Base-by-base conservation (phyloP, 2,329 filamentous ascomycete species). In the Alternaria burnsii region DNA sequence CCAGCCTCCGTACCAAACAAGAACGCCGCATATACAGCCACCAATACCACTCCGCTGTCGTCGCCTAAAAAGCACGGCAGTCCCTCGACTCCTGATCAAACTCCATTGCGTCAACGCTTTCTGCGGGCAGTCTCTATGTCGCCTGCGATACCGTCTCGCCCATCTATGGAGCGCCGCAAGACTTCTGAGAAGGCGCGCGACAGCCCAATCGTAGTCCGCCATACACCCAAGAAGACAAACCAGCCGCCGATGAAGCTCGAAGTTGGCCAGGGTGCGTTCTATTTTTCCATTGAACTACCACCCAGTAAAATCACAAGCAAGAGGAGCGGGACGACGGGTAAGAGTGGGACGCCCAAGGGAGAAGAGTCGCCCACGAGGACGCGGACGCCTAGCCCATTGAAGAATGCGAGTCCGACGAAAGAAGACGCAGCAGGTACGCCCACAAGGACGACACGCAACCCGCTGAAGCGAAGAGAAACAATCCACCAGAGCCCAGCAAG, bases 251-350 rank as follows among this genome's bases (percentile, higher is more conserved):
- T 38, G 9, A 62, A 59, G 11, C 42, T 72, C 11, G 64, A 72
- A 53, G 56, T 72, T 20, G 64, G 64, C 9, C 61, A 59, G 34
- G 64, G 66, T 50, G 66, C 61, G 0, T 72, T 72, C 43, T 67
- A 70, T 22, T 71, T 70, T 36, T 61, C 63, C 4, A 65, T 62
- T 32, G 69, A 72, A 48, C 51, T 71, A 4, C 59, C 70, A 6
- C 51, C 54, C 20, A 63, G 61, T 30, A 71, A 67, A 58, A 55
- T 59, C 10, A 59, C 58, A 16, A 50, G 57, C 7, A 68, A 59
- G 46, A 63, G 63, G 56, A 36, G 41, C 6, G 38, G 34, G 11
- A 48, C 51, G 34, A 48, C 61, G 14, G 52, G 55, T 16, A 62
- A 44, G 22, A 50, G 24, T 28, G 44, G 47, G 28, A 59, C 58